Percentiles rank a stretch among this genome's conserved stretches.
These are phyloP conservation scores for Canavalia gladiata DNA, from an alignment of 306 rosid species.

Conservation along the genomic window DNA sequence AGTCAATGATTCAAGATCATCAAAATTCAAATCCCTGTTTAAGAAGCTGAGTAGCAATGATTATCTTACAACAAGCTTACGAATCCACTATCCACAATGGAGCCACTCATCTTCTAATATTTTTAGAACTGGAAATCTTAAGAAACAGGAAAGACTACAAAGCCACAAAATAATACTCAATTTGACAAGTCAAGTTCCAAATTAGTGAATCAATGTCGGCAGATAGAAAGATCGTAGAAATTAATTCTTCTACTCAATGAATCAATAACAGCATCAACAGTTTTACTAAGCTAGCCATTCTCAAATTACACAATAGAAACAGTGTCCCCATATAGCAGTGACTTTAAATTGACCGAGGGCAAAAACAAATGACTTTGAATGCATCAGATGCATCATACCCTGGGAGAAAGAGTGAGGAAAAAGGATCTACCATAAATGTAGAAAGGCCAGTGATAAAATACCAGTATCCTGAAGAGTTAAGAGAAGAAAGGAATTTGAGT, in stretches of 20 bases:
- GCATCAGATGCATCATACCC: neutral
- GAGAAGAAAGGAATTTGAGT: neutral
- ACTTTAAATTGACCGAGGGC: neutral
- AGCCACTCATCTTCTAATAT: neutral
- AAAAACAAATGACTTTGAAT: neutral
- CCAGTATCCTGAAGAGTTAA: neutral
- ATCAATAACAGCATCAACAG: conserved; percentile 31
- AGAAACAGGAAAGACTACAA: neutral
- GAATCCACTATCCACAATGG: neutral
- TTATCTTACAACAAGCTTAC: conserved; percentile 10
- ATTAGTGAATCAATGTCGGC: conserved; percentile 4
- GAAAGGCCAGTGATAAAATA: neutral
- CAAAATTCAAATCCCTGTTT: neutral
- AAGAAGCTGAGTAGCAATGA: neutral
- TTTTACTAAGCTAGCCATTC: conserved; percentile 29
- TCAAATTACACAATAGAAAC: neutral
- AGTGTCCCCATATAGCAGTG: conserved; percentile 4
- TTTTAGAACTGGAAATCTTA: conserved; percentile 9
- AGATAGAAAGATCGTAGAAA: conserved; percentile 17
- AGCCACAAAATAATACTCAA: neutral
- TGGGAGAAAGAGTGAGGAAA: neutral
- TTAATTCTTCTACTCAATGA: conserved; percentile 21
- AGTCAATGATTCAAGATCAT: neutral
- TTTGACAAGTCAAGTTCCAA: conserved; percentile 8
- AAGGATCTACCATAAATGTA: neutral